Percentiles rank a stretch among this genome's conserved stretches.
Evolutionary conservation across 495 filamentous ascomycete genomes (phyloP).

Genomic region (Penicillium turbatum): DNA sequence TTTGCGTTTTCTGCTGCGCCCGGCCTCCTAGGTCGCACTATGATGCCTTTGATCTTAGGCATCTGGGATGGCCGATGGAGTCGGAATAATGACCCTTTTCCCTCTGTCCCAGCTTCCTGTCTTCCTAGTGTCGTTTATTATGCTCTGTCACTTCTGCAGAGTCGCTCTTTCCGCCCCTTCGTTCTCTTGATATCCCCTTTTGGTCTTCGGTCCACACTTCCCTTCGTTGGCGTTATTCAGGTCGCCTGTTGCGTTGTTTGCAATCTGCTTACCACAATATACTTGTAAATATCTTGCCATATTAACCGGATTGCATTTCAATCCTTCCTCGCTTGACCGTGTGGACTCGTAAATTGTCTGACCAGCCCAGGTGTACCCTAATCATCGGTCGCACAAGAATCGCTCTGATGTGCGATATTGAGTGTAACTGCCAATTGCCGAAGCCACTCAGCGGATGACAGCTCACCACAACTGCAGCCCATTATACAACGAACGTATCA

Average conservation of each 20-base stretch:
- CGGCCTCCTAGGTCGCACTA: conserved; percentile 5
- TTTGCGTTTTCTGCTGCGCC: not conserved
- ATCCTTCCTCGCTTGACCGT: not conserved
- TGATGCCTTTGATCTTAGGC: conserved; percentile 4
- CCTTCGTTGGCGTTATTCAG: conserved; percentile 16
- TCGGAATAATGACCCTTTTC: conserved; percentile 21
- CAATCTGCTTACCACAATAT: not conserved
- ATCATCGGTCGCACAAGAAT: too few species aligned
- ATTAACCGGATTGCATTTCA: not conserved
- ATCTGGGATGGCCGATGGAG: conserved; percentile 11
- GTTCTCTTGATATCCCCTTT: conserved; percentile 26
- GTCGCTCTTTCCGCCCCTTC: not conserved
- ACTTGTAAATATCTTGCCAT: conserved; percentile 7
- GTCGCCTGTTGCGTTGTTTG: not conserved
- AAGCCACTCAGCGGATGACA: not conserved
- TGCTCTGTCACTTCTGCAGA: not conserved
- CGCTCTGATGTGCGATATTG: too few species aligned
- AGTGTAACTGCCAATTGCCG: not conserved
- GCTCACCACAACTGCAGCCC: not conserved
- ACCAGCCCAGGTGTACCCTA: not conserved
- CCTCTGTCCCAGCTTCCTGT: conserved; percentile 4
- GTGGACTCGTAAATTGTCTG: not conserved
- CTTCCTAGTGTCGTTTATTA: not conserved
- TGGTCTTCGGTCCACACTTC: not conserved
- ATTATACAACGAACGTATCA: not conserved